Percentiles rank a stretch among this genome's conserved stretches.
Evolutionary conservation across 2,329 filamentous ascomycete genomes (phyloP).

Genomic region (Pyrenophora graminea): DNA sequence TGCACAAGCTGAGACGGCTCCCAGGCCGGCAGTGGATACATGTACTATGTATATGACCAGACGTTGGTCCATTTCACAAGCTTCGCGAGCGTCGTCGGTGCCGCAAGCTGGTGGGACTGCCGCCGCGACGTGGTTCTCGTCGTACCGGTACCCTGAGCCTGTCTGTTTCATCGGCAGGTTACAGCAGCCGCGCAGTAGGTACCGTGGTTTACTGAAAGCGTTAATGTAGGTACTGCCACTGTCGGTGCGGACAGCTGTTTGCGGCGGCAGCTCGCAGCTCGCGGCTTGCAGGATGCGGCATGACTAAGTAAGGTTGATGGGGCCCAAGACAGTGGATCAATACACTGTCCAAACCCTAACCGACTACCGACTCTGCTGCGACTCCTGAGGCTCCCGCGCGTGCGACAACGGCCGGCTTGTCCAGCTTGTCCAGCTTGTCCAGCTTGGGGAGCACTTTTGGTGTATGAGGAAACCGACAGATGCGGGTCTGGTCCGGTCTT

Average conservation of each 20-base stretch:
- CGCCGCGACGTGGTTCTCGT: background rate
- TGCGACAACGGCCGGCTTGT: conserved; percentile 10
- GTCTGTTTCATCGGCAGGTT: conserved; percentile 11
- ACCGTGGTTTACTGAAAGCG: background rate
- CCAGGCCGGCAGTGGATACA: no score
- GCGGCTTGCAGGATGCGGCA: background rate
- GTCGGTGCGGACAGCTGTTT: no score
- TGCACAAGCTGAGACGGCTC: no score
- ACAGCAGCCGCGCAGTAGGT: background rate
- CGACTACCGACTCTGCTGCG: no score
- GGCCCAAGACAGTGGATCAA: conserved; percentile 15
- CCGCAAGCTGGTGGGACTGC: conserved; percentile 10
- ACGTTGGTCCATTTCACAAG: background rate
- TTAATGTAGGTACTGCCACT: no score
- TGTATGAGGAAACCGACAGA: conserved; percentile 10
- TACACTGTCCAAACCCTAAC: conserved; percentile 1
- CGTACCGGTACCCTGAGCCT: background rate
- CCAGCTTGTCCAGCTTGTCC: background rate
- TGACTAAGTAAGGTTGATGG: conserved; percentile 5
- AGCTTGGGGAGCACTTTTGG: background rate
- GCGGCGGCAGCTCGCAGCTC: no score
- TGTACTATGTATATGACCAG: no score
- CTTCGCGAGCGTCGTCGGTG: conserved; percentile 3
- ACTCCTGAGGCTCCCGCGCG: background rate
- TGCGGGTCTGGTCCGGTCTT: conserved; percentile 1